Conservation (phyloP, 352 stramenopile genomes). For the Phytopythium aichiense region DNA sequence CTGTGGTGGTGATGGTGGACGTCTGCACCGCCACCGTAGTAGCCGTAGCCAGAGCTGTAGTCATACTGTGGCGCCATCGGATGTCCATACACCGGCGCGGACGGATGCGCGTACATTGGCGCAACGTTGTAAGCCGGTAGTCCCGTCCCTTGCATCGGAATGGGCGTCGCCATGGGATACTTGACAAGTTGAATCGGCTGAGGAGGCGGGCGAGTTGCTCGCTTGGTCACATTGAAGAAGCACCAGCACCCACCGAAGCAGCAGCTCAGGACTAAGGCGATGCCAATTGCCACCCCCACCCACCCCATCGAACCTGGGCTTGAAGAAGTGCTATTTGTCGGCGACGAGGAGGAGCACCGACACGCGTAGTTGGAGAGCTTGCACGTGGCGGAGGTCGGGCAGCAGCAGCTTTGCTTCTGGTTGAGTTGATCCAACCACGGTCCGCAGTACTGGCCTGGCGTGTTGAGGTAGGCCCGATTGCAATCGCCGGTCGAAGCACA, state of each 20-base stretch:
- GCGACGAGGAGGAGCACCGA: constrained; percentile 13
- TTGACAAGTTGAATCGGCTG: constrained; percentile 13
- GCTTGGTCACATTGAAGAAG: constrained; percentile 6
- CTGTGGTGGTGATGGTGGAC: constrained; percentile 5
- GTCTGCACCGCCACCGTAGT: not conserved
- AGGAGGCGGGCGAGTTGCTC: constrained; percentile 14
- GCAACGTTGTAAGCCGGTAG: not conserved
- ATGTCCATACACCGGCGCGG: constrained; percentile 3
- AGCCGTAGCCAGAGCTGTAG: constrained; percentile 9
- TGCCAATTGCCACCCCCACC: constrained; percentile 10
- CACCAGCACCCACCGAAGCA: constrained; percentile 21
- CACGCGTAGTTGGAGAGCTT: constrained; percentile 25
- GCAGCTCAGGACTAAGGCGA: constrained; percentile 15
- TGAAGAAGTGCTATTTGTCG: constrained; percentile 2
- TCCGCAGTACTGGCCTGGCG: constrained; percentile 22
- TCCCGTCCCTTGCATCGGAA: not conserved
- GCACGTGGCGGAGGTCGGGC: constrained; percentile 20
- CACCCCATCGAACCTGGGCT: constrained; percentile 13
- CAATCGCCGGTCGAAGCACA: constrained; percentile 18
- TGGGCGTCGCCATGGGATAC: not conserved
- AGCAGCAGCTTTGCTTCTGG: constrained; percentile 27
- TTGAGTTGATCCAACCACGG: constrained; percentile 24
- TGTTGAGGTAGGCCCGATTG: constrained; percentile 22
- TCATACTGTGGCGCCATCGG: not conserved
- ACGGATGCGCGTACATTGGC: not conserved